Evolutionary conservation across 1,284 basidiomycete species (phyloP).

Genomic region (Ceratobasidium sp.): DNA sequence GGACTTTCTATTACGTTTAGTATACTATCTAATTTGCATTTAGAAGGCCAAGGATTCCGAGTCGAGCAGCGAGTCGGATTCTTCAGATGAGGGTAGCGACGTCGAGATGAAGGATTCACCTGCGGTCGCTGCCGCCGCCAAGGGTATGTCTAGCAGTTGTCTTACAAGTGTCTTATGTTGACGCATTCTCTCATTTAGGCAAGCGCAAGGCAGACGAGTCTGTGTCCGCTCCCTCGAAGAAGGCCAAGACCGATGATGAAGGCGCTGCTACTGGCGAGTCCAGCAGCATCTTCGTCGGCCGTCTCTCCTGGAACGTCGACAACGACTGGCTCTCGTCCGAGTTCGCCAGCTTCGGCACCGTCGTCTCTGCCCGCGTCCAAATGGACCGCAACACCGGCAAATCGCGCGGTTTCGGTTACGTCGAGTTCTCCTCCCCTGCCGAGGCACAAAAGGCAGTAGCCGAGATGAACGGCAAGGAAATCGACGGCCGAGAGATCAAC

Average conservation of each 20-base stretch:
- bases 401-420: constrained; percentile 94
- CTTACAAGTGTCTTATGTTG: constrained; percentile 12
- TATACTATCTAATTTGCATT: not conserved
- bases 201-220: constrained; percentile 90
- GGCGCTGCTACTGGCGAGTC: constrained; percentile 60
- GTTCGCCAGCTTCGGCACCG: constrained; percentile 89
- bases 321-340: constrained; percentile 95
- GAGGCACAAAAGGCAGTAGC: constrained; percentile 74
- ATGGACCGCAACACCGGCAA: constrained; percentile 89
- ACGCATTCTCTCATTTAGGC: constrained; percentile 53
- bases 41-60: constrained; percentile 50
- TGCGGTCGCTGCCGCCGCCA: constrained; percentile 55
- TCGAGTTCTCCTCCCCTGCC: constrained; percentile 79
- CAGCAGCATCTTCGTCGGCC: constrained; percentile 90
- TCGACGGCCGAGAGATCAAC: constrained; percentile 91
- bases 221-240: constrained; percentile 74
- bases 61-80: constrained; percentile 47
- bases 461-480: constrained; percentile 79
- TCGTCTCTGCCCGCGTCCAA: constrained; percentile 88
- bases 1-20: not conserved
- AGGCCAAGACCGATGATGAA: constrained; percentile 76
- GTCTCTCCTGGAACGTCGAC: constrained; percentile 97
- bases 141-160: constrained; percentile 46
- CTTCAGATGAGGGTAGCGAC: constrained; percentile 58
- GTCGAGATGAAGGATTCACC: constrained; percentile 67